Percentiles rank a stretch among this genome's conserved stretches.
These are phyloP conservation scores for Chlamydomonas sphaeroides DNA, from an alignment of 139 green algal genomes.

Conservation along the genomic window DNA sequence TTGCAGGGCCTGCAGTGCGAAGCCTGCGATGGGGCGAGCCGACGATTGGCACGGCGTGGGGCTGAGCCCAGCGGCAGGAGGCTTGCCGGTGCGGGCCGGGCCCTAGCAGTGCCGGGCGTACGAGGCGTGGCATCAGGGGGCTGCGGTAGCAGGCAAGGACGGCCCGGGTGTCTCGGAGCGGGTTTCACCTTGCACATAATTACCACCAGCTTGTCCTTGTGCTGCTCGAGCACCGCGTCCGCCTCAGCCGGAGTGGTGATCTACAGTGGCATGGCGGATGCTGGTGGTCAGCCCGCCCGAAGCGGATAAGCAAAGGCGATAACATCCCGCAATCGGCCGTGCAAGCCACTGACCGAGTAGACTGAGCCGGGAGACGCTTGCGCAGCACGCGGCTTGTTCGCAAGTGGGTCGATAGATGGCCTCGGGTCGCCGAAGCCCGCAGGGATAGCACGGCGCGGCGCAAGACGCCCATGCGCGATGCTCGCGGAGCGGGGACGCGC, in stretches of 20 bases:
- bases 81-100: too few species aligned
- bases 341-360: neutral
- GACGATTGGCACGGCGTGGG: too few species aligned
- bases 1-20: slow-evolving; percentile 79
- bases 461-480: too few species aligned
- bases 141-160: too few species aligned
- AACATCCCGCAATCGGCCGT: neutral
- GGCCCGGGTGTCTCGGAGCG: too few species aligned
- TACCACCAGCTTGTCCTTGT: slow-evolving; percentile 66
- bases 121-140: neutral
- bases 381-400: slow-evolving; percentile 21
- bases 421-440: too few species aligned
- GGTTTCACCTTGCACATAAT: slow-evolving; percentile 79
- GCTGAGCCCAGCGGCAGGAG: neutral
- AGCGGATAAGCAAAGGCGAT: too few species aligned
- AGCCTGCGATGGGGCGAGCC: slow-evolving; percentile 26
- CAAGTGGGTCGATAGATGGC: slow-evolving; percentile 13
- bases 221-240: slow-evolving; percentile 50
- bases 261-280: too few species aligned
- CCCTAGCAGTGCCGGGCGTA: neutral
- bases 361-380: neutral
- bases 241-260: slow-evolving; percentile 62
- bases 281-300: too few species aligned
- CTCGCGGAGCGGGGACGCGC: too few species aligned
- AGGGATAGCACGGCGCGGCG: too few species aligned